A percentile compares a stretch with the other conserved stretches of the same genome.
Evolutionary conservation across 352 stramenopile species (phyloP).

Genomic region (Thalassiosira tumida): DNA sequence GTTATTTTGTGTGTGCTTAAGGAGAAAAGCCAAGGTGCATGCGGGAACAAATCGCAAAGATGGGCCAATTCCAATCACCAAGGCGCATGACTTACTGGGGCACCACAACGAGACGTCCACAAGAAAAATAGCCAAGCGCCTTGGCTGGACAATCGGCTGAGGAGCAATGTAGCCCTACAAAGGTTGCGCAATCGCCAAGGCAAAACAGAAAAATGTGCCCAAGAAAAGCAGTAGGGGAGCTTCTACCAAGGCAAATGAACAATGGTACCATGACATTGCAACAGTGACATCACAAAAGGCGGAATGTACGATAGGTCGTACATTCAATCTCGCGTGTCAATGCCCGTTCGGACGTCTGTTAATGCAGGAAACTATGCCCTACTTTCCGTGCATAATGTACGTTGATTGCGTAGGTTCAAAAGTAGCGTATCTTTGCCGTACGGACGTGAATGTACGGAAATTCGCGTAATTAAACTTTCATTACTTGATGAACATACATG

Average conservation of each 20-base stretch:
- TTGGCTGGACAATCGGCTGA: not conserved
- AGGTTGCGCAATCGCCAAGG: not conserved
- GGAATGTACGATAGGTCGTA: too few relatives aligned
- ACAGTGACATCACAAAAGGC: not conserved
- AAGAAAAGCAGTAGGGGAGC: not conserved
- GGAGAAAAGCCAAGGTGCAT: not conserved
- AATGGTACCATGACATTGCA: not conserved
- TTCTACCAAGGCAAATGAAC: not conserved
- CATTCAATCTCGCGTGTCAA: too few relatives aligned
- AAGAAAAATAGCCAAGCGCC: not conserved
- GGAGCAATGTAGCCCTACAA: not conserved
- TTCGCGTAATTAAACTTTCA: too few relatives aligned
- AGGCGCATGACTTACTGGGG: not conserved
- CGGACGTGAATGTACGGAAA: too few relatives aligned
- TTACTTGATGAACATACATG: too few relatives aligned
- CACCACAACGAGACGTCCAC: not conserved
- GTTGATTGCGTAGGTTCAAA: too few relatives aligned
- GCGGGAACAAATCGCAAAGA: not conserved
- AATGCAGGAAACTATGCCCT: too few relatives aligned
- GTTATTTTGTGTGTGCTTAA: not conserved
- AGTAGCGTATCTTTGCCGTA: too few relatives aligned
- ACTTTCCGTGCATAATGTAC: too few relatives aligned
- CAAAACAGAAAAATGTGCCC: not conserved
- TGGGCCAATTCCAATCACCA: not conserved
- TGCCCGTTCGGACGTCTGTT: too few relatives aligned